Conservation (phyloP, 1,284 basidiomycete species). For the Malassezia pachydermatis region DNA sequence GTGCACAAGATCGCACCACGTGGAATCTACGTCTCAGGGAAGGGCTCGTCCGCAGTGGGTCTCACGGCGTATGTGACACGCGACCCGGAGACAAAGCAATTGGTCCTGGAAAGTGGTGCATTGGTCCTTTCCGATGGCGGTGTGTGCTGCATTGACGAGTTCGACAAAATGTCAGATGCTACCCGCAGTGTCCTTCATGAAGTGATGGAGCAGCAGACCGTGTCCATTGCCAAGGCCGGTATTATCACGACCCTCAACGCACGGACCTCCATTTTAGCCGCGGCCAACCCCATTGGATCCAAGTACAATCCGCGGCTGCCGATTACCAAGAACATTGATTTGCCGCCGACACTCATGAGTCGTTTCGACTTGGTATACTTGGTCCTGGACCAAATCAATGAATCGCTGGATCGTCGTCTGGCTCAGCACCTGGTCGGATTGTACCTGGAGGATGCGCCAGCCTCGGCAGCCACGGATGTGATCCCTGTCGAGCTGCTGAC, state of each 20-base stretch:
- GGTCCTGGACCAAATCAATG: constrained; percentile 81
- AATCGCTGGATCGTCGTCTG: constrained; percentile 72
- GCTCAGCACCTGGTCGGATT: constrained; percentile 86
- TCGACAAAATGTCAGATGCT: constrained; percentile 97
- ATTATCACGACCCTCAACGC: constrained; percentile 98
- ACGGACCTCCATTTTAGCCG: constrained; percentile 88
- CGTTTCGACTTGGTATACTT: constrained; percentile 97
- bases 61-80: constrained; percentile 94
- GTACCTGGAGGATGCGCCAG: constrained; percentile 81
- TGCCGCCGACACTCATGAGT: constrained; percentile 93
- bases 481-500: constrained; percentile 78
- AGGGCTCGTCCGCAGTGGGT: constrained; percentile 95
- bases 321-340: constrained; percentile 58
- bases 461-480: constrained; percentile 61
- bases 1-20: constrained; percentile 97
- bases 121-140: constrained; percentile 93
- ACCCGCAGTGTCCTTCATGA: constrained; percentile 94
- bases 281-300: constrained; percentile 91
- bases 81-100: constrained; percentile 93
- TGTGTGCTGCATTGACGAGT: constrained; percentile 98
- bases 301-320: constrained; percentile 84
- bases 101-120: constrained; percentile 93
- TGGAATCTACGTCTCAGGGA: constrained; percentile 74
- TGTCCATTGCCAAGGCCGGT: constrained; percentile 97
- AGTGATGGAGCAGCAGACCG: constrained; percentile 99